phyloP scores from a whole-genome alignment of 495 filamentous ascomycete genomes.

The Sabuloglossum arenarium region DNA sequence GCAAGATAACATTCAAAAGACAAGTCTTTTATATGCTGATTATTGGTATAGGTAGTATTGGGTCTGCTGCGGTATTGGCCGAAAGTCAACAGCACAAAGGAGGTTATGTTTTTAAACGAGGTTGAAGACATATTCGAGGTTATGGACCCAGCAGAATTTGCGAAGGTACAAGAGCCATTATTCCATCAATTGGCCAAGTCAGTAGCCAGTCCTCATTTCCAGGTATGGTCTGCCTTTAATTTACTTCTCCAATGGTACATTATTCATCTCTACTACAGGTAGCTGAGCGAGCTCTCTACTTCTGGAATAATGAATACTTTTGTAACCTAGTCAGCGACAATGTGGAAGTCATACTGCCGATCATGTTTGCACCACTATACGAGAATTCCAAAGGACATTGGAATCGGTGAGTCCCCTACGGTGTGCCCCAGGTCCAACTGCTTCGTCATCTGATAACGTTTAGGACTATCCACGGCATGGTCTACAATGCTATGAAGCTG shows the following conservation, averaged over 20 bases:
- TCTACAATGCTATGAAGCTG: constrained; percentile 99
- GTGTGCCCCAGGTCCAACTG: background rate
- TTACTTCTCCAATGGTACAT: background rate
- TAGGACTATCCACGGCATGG: constrained; percentile 98
- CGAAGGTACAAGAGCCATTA: constrained; percentile 91
- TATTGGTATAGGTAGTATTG: constrained; percentile 52
- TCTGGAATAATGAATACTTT: constrained; percentile 99
- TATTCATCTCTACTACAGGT: constrained; percentile 29
- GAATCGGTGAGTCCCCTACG: constrained; percentile 54
- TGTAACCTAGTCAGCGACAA: constrained; percentile 99
- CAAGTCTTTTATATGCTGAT: background rate
- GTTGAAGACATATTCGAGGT: constrained; percentile 99
- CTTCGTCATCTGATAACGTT: background rate
- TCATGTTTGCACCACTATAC: constrained; percentile 97
- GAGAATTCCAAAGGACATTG: constrained; percentile 99
- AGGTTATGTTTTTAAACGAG: constrained; percentile 99
- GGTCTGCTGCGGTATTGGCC: constrained; percentile 94
- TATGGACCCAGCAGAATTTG: constrained; percentile 97
- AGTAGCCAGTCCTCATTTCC: constrained; percentile 95
- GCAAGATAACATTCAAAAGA: constrained; percentile 21
- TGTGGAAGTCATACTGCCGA: constrained; percentile 91
- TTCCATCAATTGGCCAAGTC: constrained; percentile 97
- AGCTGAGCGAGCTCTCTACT: constrained; percentile 91
- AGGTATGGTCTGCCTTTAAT: constrained; percentile 28
- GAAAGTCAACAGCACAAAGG: constrained; percentile 97